Base-by-base conservation (phyloP, 2,329 filamentous ascomycete species). In the Penicillium glabrum region DNA sequence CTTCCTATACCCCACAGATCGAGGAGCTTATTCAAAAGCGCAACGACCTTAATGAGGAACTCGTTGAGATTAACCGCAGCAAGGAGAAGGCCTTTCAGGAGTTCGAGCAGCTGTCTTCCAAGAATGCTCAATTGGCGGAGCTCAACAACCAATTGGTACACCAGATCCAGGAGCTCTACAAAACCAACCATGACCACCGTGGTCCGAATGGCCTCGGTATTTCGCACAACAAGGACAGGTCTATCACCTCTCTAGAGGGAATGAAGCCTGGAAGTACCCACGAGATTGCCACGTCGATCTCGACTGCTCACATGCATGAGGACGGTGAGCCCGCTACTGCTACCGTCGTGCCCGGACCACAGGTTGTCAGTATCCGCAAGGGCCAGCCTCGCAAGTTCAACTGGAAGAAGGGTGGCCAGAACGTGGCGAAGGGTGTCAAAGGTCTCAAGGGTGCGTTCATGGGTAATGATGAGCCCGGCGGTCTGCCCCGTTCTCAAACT, bases 371-470 rank as follows among this genome's bases (percentile, higher is more conserved):
- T 67, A 96, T 98, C 61, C 87, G 92, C 67, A 98, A 97, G 78
- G 92, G 90, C 29, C 92, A 96, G 71, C 87, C 89, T 53, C 96
- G 92, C 79, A 98, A 97, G 74, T 97, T 97, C 78, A 96, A 96
- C 78, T 98, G 95, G 93, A 96, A 97, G 83, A 96, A 96, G 80
- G 92, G 92, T 39, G 91, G 91, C 39, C 93, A 96, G 76, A 93
- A 90, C 54, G 88, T 98, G 67, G 93, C 93, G 27, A 96, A 97
- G 75, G 93, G 93, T 69, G 90, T 98, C 51, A 97, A 97, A 79
- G 92, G 93, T 51, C 87, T 98, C 73, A 96, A 96, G 75, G 90
- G 92, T 53, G 93, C 93, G 6, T 96, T 97, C 58, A 89, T 88
- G 49, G 50, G 50, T 37, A 45, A 37, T 27, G 43, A 45, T 46